Percentiles rank a stretch among this genome's conserved stretches.
phyloP scores from a whole-genome alignment of 495 filamentous ascomycete species.

The Hypoxylon trugodes region DNA sequence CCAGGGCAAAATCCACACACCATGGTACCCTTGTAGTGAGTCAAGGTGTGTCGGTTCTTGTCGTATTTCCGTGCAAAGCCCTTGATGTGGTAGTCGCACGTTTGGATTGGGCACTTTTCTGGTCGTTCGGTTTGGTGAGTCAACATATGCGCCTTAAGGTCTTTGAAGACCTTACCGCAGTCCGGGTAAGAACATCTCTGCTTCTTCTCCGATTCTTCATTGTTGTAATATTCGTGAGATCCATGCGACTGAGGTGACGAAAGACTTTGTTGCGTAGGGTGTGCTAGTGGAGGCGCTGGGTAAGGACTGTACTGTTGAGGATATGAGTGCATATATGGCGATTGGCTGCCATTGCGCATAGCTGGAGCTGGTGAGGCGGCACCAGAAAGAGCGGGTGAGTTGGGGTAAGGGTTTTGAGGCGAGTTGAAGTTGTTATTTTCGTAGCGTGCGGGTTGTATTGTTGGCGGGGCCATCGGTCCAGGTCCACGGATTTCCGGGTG shows the following conservation, averaged over 20 bases:
- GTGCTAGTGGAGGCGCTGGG: constrained; percentile 30
- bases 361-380: constrained; percentile 53
- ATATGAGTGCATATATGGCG: constrained; percentile 53
- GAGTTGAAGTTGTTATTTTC: constrained; percentile 51
- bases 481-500: constrained; percentile 55
- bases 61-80: constrained; percentile 98
- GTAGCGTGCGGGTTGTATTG: constrained; percentile 55
- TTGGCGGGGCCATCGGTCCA: constrained; percentile 51
- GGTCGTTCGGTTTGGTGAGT: constrained; percentile 94
- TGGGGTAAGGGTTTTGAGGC: constrained; percentile 53
- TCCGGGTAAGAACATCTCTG: constrained; percentile 79
- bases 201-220: constrained; percentile 48
- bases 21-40: constrained; percentile 99
- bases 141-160: constrained; percentile 93
- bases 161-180: constrained; percentile 91
- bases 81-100: constrained; percentile 93
- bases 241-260: constrained; percentile 52
- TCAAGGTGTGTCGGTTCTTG: constrained; percentile 97
- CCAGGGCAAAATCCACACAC: constrained; percentile 98
- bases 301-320: constrained; percentile 43
- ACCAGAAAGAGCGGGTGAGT: constrained; percentile 55
- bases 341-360: constrained; percentile 53
- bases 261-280: constrained; percentile 40
- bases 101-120: constrained; percentile 94
- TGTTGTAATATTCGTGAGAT: constrained; percentile 49